phyloP scores from a whole-genome alignment of 106 monocot genomes.

The Dioscorea alata region DNA sequence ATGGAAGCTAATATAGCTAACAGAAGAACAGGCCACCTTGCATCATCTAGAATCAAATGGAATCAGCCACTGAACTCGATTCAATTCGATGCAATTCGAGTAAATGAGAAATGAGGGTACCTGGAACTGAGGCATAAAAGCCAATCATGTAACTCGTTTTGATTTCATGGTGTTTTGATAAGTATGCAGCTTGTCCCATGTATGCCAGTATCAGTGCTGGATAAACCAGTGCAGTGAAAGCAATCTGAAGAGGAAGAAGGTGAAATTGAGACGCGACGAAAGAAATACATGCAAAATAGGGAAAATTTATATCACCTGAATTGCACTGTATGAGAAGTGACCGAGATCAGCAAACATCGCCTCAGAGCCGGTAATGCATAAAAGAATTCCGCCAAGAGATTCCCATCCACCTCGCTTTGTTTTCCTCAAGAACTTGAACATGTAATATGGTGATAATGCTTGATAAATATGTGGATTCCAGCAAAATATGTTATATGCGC shows the following conservation, averaged over 20 bases:
- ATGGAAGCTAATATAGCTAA: conserved; percentile 61
- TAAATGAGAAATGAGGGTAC: conserved; percentile 9
- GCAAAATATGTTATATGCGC: conserved; percentile 43
- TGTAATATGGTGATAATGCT: conserved; percentile 54
- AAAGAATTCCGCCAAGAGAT: conserved; percentile 54
- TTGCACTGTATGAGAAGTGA: conserved; percentile 51
- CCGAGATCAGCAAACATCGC: conserved; percentile 75
- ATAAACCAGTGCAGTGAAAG: conserved; percentile 49
- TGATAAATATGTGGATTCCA: conserved; percentile 58
- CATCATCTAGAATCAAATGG: conserved; percentile 17
- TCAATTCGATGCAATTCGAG: not conserved
- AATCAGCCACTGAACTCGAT: not conserved
- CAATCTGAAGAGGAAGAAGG: conserved; percentile 24
- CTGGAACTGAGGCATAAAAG: conserved; percentile 59
- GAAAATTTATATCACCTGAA: conserved; percentile 8
- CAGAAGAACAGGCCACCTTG: conserved; percentile 52
- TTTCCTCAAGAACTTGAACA: conserved; percentile 59
- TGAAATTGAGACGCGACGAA: not conserved
- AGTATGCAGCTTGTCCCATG: conserved; percentile 78
- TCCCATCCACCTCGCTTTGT: conserved; percentile 53
- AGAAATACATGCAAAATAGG: not conserved
- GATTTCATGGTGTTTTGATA: conserved; percentile 43
- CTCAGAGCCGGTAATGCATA: conserved; percentile 71
- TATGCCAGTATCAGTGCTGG: conserved; percentile 60
- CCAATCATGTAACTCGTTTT: conserved; percentile 33